A percentile compares a stretch with the other conserved stretches of the same genome.
phyloP scores from a whole-genome alignment of 768 basidiomycete genomes.

The Kwoniella sp. region DNA sequence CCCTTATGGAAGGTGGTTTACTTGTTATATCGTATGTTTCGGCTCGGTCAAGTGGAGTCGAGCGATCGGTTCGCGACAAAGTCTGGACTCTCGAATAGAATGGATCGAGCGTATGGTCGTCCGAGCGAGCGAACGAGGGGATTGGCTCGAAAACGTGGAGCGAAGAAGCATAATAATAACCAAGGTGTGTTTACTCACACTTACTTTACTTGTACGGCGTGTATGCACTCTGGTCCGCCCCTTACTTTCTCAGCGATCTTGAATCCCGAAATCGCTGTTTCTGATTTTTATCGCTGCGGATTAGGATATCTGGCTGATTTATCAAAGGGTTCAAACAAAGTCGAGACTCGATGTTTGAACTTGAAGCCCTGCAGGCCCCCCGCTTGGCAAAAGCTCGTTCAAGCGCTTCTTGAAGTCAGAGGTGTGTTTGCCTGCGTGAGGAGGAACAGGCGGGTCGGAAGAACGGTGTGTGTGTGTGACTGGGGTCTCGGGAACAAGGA shows the following conservation, averaged over 20 bases:
- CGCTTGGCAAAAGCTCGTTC: not conserved
- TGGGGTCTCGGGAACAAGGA: not conserved
- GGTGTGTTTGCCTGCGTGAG: too few species aligned
- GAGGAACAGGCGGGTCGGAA: too few species aligned
- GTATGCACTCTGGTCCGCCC: not conserved
- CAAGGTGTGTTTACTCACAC: not conserved
- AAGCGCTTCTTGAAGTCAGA: too few species aligned
- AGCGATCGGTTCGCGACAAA: not conserved
- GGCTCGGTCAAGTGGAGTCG: not conserved
- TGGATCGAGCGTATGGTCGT: not conserved
- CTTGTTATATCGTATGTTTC: not conserved
- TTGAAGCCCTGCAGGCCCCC: not conserved
- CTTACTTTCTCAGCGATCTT: not conserved
- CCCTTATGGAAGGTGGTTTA: too few species aligned
- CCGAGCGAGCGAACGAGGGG: not conserved
- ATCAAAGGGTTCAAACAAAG: not conserved
- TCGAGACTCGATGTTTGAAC: not conserved
- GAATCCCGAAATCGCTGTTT: not conserved
- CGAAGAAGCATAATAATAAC: not conserved
- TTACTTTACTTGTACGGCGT: too few species aligned
- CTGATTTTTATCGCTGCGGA: too few species aligned
- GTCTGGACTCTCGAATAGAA: not conserved
- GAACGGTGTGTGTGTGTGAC: too few species aligned
- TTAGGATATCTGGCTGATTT: too few species aligned
- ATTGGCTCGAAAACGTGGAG: not conserved